Evolutionary conservation across 306 rosid genomes (phyloP), one percentile per base, ranked within the genome.

Genomic region (Dalbergia cochinchinensis): DNA sequence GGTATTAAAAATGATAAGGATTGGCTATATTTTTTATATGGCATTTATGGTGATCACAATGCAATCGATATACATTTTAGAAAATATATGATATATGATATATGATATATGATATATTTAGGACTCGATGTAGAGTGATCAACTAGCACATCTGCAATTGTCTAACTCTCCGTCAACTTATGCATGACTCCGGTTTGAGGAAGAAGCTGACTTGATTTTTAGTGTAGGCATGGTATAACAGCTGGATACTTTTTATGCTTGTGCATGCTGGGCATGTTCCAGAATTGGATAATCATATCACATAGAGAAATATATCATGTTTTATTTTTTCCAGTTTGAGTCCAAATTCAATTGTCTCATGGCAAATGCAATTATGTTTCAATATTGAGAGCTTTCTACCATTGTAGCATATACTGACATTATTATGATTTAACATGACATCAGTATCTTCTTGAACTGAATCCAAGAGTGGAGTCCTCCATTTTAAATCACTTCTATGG

Each of bases 61-160:
- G 65, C 78, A 73, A 68, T 44, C 57, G 13, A 67, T 69, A 41
- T 55, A 22, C 47, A 55, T 69, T 44, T 35, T 59, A 68, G 59
- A 60, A 67, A 57, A 63, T 63, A 61, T 63, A 58, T 72, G 65
- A 57, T 85, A 66, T 62, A 57, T 22, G 65, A 57, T 85, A 66
- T 62, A 57, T 22, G n/a, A 63, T 63, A 61, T 63, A 58, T 72
- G 65, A 57, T 85, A 66, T 62, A 57, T 22, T 63, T 63, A 4
- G 44, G 66, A 62, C 9, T 35, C 55, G 20, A 37, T 82, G 75
- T 65, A 63, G 65, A 65, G 55, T 20, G 26, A 19, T 34, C 47
- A 41, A 10, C 71, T 60, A 44, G 35, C 33, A 35, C 63, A 59
- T 55, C 14, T 58, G 55, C 69, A 18, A 7, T 57, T 81, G 54